These are phyloP conservation scores for Trichoderma parareesei DNA, from an alignment of 495 filamentous ascomycete species.

Conservation along the genomic window DNA sequence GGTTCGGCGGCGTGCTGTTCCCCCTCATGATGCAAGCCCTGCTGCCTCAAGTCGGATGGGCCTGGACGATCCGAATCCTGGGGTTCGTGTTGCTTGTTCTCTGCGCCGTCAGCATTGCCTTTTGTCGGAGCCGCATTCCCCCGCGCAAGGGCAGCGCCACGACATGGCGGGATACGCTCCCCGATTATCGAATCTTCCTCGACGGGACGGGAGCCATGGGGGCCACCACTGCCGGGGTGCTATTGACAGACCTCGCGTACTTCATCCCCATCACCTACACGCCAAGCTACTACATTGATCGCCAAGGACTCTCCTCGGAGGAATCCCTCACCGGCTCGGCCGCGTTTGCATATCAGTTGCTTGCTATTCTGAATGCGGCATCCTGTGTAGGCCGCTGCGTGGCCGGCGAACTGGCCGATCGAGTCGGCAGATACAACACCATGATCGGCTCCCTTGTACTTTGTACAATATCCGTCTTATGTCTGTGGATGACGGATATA, in stretches of 20 bases:
- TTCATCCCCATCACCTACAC: slow-evolving; percentile 40
- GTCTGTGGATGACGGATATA: slow-evolving; percentile 57
- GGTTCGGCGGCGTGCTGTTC: slow-evolving; percentile 53
- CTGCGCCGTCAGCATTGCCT: slow-evolving; percentile 43
- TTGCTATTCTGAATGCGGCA: slow-evolving; percentile 49
- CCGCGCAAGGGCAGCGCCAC: slow-evolving; percentile 25
- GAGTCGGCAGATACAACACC: slow-evolving; percentile 41
- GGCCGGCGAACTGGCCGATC: slow-evolving; percentile 63
- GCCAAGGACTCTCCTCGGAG: slow-evolving; percentile 20
- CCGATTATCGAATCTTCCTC: slow-evolving; percentile 47
- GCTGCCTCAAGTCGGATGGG: slow-evolving; percentile 46
- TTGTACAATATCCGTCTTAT: slow-evolving; percentile 61
- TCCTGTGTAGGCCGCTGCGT: slow-evolving; percentile 59
- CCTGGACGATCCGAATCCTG: slow-evolving; percentile 49
- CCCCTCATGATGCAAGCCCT: slow-evolving; percentile 46
- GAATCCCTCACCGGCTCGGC: slow-evolving; percentile 24
- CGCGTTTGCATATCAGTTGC: slow-evolving; percentile 53
- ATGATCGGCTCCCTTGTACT: slow-evolving; percentile 49
- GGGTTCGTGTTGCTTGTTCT: slow-evolving; percentile 49
- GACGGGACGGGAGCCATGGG: slow-evolving; percentile 48
- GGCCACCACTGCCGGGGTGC: slow-evolving; percentile 38
- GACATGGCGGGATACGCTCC: slow-evolving; percentile 19
- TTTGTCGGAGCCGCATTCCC: slow-evolving; percentile 46
- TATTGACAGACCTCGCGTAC: slow-evolving; percentile 44
- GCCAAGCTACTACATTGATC: slow-evolving; percentile 43